These are phyloP conservation scores for Parathielavia hyrcaniae DNA, from an alignment of 495 filamentous ascomycete species.

Conservation along the genomic window DNA sequence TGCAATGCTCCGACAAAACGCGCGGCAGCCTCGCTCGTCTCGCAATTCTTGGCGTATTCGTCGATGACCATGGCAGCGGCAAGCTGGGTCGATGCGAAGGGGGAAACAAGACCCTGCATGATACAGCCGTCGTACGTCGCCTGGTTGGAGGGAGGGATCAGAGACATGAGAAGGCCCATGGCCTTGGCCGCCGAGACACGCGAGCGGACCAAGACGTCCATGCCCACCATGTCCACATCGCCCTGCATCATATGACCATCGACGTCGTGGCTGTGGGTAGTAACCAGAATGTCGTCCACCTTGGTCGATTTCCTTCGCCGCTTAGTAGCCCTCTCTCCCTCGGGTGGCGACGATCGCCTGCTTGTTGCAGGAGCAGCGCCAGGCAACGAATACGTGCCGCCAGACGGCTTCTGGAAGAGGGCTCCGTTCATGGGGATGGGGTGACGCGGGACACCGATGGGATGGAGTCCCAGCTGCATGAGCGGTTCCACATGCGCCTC, in stretches of 20 bases:
- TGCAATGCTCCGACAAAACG: slow-evolving; percentile 55
- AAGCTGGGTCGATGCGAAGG: slow-evolving; percentile 79
- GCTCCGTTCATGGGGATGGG: slow-evolving; percentile 83
- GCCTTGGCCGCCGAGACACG: slow-evolving; percentile 80
- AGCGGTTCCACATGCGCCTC: slow-evolving; percentile 66
- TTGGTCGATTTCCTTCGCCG: slow-evolving; percentile 77
- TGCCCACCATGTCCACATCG: slow-evolving; percentile 87
- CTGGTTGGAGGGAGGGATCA: slow-evolving; percentile 47
- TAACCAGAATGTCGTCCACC: slow-evolving; percentile 59
- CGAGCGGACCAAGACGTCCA: slow-evolving; percentile 79
- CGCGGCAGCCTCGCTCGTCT: slow-evolving; percentile 33
- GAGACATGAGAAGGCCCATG: slow-evolving; percentile 66
- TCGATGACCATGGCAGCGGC: slow-evolving; percentile 78
- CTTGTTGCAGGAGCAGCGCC: slow-evolving; percentile 41
- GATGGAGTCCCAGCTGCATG: slow-evolving; percentile 72
- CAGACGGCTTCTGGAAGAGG: slow-evolving; percentile 92
- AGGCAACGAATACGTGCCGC: slow-evolving; percentile 61
- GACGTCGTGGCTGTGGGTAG: slow-evolving; percentile 74
- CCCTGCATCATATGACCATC: slow-evolving; percentile 97
- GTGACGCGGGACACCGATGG: slow-evolving; percentile 83
- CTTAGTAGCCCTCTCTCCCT: slow-evolving; percentile 51
- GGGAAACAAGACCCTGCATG: slow-evolving; percentile 56
- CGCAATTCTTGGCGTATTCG: slow-evolving; percentile 66
- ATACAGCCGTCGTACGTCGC: slow-evolving; percentile 53
- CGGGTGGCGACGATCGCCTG: slow-evolving; percentile 58